Evolutionary conservation across 495 filamentous ascomycete genomes (phyloP), one percentile per base, ranked within the genome.

Genomic region (Lasiosphaeriaceae sp.): DNA sequence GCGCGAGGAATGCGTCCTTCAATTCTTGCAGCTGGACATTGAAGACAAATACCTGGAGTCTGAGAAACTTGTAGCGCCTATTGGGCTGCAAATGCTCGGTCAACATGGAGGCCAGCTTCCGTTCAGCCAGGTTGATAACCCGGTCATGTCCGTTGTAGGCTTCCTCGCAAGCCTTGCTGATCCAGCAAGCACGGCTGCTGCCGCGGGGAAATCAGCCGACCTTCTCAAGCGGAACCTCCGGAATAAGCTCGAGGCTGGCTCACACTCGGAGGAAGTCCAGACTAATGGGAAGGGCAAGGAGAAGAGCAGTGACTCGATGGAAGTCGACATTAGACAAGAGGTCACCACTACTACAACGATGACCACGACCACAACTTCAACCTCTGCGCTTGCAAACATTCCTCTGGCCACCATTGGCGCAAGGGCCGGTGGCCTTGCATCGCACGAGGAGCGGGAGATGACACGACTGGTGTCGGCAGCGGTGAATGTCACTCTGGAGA

Each of bases 391-490:
- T 29, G 80, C 90, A 4, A 92, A 87, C 24, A 84, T 95, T 50
- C 88, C 94, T 5, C 82, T 98, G 29, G 90, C 90, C 8, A 78
- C 90, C 26, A 86, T 92, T 23, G 92, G 92, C 12, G 91, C 90
- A 1, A 89, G 94, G 53, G 85, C 92, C 20, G 86, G 88, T 12
- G 93, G 87, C 5, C 84, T 98, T 26, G 90, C 91, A 11, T 96
- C 94, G 0, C 91, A 97, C 64, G 91, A 96, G 70, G 94, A 98
- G 72, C 90, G 94, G 24, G 90, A 96, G 68, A 93, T 96, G 88
- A 93, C 93, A 26, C 84, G 88, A 16, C 86, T 97, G 45, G 89
- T 97, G 21, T 90, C 90, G 11, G 83, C 89, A 2, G 85, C 90
- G 0, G 88, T 96, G 52, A 96, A 96, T 68, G 76, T 90, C 16